phyloP scores from a whole-genome alignment of 106 monocot species.

The Platanthera guangdongensis region DNA sequence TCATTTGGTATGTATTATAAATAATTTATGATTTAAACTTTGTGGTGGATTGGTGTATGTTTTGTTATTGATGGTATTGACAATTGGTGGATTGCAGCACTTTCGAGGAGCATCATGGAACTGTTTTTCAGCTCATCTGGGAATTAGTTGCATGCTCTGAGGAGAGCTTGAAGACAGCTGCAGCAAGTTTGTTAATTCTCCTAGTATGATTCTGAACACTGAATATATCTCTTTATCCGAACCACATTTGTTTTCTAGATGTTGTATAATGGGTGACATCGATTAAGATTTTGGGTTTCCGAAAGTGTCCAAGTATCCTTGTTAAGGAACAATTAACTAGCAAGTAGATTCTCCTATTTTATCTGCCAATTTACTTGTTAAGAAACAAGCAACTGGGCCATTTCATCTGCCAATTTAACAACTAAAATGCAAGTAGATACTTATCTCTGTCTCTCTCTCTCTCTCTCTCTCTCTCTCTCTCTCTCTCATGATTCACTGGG shows the following conservation, averaged over 20 bases:
- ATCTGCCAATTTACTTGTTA: background rate
- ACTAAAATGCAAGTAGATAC: background rate
- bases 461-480: background rate
- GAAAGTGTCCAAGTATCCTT: background rate
- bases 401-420: background rate
- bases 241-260: background rate
- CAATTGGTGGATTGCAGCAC: conserved; percentile 45
- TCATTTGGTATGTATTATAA: conserved; percentile 64
- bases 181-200: conserved; percentile 79
- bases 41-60: background rate
- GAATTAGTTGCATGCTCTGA: conserved; percentile 97
- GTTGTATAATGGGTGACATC: background rate
- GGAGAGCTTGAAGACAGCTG: conserved; percentile 63
- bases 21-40: background rate
- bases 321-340: background rate
- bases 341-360: too few relatives aligned
- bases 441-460: background rate
- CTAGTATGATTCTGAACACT: conserved; percentile 44
- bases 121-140: conserved; percentile 82
- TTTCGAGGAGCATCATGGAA: conserved; percentile 73
- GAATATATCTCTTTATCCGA: background rate
- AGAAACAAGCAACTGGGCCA: background rate
- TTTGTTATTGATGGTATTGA: background rate
- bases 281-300: background rate
- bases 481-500: too few relatives aligned